phyloP scores from a whole-genome alignment of 2,329 filamentous ascomycete species.

The Aaosphaeria arxii region DNA sequence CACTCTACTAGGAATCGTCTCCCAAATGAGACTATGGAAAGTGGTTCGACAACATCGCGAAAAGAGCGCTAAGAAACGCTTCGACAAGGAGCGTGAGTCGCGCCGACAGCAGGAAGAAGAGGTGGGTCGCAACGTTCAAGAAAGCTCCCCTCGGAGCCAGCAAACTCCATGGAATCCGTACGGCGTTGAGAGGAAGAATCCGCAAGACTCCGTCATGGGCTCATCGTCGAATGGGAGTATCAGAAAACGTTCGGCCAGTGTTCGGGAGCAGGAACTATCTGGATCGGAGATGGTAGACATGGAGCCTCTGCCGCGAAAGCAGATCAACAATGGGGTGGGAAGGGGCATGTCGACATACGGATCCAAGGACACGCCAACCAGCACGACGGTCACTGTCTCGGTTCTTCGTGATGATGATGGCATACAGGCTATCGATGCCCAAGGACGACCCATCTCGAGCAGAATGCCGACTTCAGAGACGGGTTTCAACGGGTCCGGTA shows the following conservation, averaged over 20 bases:
- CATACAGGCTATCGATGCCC: constrained; percentile 30
- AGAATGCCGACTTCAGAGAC: constrained; percentile 7
- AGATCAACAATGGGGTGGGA: constrained; percentile 26
- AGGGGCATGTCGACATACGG: constrained; percentile 39
- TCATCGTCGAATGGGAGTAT: constrained; percentile 33
- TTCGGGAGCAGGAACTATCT: constrained; percentile 31
- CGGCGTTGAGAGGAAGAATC: constrained; percentile 52
- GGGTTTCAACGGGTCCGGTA: constrained; percentile 4
- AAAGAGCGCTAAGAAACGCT: constrained; percentile 44
- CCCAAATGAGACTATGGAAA: constrained; percentile 83
- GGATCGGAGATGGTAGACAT: constrained; percentile 52
- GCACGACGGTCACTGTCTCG: constrained; percentile 52
- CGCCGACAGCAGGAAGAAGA: constrained; percentile 64
- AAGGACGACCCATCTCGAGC: constrained; percentile 20
- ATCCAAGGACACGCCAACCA: constrained; percentile 35
- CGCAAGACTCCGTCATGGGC: constrained; percentile 51
- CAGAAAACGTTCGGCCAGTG: constrained; percentile 28
- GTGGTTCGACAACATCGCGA: constrained; percentile 60
- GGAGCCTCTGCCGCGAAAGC: constrained; percentile 45
- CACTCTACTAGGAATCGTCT: constrained; percentile 71
- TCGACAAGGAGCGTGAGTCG: constrained; percentile 56
- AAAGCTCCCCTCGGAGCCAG: constrained; percentile 59
- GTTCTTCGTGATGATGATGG: constrained; percentile 54
- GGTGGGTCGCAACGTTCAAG: constrained; percentile 65
- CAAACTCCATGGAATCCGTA: constrained; percentile 76